Evolutionary conservation across 805 yeast species (phyloP), one percentile per base, ranked within the genome.

Genomic region (Candida succiphila): DNA sequence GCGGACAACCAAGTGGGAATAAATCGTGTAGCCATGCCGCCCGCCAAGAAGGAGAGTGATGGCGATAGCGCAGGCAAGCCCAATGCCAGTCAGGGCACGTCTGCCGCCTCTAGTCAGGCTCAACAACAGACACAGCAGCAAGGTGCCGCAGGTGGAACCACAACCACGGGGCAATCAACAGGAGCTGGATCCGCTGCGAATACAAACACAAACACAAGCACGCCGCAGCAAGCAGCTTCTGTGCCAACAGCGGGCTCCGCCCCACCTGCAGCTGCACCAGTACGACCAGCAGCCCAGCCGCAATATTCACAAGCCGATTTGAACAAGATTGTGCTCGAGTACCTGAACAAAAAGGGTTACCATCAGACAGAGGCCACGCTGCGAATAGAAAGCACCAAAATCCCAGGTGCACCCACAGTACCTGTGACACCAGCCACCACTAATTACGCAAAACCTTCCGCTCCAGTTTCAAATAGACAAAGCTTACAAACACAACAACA

Each of bases 311-410:
- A 84, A 31, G 87, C 89, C 5, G 97, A 92, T 54, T 67, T 92
- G 52, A 89, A 88, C 55, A 66, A 92, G 41, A 85, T 92, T 50
- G 97, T 92, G 23, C 65, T 92, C 48, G 98, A 92, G 47, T 92
- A 89, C 48, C 67, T 92, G 44, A 82, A 78, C 54, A 89, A 92
- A 49, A 87, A 88, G 54, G 99, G 99, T 3, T 92, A 86, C 51
- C 88, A 83, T 45, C 76, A 80, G 44, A 89, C 98, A 0, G 99
- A 92, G 54, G 87, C 95, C 3, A 84, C 88, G 79, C 67, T 92
- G 32, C 72, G 98, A 40, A 75, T 87, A 40, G 99, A 92, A 54
- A 72, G 80, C 42, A 68, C 85, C 1, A 76, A 80, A 38, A 68
- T 69, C 6, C 69, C 75, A 1, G 60, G 60, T 6, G 63, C 71